A percentile compares a stretch with the other conserved stretches of the same genome.
Conservation (phyloP, 2,329 filamentous ascomycete genomes). For the Paradendryphiella salina region DNA sequence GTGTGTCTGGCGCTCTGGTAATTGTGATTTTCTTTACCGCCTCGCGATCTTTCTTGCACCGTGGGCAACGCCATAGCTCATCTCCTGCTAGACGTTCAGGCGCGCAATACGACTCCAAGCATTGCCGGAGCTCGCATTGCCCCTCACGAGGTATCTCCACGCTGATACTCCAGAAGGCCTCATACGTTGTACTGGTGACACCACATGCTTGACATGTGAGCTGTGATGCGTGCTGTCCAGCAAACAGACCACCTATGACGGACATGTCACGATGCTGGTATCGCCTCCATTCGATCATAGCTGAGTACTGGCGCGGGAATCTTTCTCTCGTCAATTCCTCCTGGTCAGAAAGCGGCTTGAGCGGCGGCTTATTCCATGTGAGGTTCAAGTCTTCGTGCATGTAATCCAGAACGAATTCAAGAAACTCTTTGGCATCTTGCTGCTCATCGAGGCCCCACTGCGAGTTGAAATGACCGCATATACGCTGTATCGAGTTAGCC, state of each 20-base stretch:
- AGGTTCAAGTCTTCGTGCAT: constrained; percentile 85
- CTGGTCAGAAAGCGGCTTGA: constrained; percentile 61
- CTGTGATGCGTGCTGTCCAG: constrained; percentile 67
- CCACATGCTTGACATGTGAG: constrained; percentile 64
- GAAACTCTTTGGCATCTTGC: constrained; percentile 91
- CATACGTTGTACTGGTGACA: constrained; percentile 67
- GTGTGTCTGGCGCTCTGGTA: constrained; percentile 75
- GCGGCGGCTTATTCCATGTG: constrained; percentile 61
- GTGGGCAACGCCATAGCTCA: constrained; percentile 71
- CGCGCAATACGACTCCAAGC: constrained; percentile 69
- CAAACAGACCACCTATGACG: constrained; percentile 79
- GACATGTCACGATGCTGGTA: constrained; percentile 72
- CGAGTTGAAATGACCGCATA: constrained; percentile 66
- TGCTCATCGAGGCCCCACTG: constrained; percentile 75
- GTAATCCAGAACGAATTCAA: constrained; percentile 77
- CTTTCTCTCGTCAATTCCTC: constrained; percentile 65
- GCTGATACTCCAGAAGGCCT: constrained; percentile 71
- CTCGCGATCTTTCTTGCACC: constrained; percentile 69
- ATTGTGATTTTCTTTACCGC: constrained; percentile 73
- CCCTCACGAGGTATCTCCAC: constrained; percentile 69
- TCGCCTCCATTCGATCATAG: constrained; percentile 72
- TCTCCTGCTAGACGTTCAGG: constrained; percentile 70
- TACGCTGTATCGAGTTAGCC: constrained; percentile 47
- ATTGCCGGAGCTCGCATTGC: constrained; percentile 65
- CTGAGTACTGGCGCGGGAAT: constrained; percentile 66